Evolutionary conservation across 768 basidiomycete genomes (phyloP).

Genomic region (Roridomyces roridus): DNA sequence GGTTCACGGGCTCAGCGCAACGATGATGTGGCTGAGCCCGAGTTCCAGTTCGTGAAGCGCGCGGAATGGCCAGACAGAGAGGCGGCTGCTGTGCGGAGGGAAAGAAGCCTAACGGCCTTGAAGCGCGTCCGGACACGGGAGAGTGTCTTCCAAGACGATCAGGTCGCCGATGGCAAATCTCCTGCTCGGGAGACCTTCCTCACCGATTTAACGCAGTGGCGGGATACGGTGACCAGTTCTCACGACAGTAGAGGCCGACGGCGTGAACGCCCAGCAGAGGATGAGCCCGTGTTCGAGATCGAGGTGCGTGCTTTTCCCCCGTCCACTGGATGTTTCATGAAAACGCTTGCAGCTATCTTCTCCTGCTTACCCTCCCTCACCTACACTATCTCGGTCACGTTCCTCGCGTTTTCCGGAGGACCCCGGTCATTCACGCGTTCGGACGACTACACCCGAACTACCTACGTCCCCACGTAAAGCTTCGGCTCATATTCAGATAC

Average conservation of each 20-base stretch:
- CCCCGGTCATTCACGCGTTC: conserved; percentile 31
- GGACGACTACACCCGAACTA: conserved; percentile 47
- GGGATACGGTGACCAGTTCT: conserved; percentile 51
- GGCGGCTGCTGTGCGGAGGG: conserved; percentile 69
- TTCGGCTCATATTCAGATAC: conserved; percentile 18
- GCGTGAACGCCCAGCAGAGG: conserved; percentile 55
- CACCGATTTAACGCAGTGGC: conserved; percentile 61
- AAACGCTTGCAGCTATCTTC: conserved; percentile 37
- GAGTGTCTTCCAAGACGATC: conserved; percentile 33
- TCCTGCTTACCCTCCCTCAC: conserved; percentile 59
- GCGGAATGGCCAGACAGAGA: conserved; percentile 88
- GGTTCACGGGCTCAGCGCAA: conserved; percentile 43
- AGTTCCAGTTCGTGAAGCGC: conserved; percentile 83
- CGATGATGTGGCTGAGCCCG: conserved; percentile 66
- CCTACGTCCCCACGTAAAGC: conserved; percentile 33
- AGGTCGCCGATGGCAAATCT: conserved; percentile 38
- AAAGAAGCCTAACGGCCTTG: conserved; percentile 67
- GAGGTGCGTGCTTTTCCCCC: conserved; percentile 35
- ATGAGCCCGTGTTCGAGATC: conserved; percentile 42
- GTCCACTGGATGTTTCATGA: conserved; percentile 29
- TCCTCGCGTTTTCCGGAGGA: conserved; percentile 37
- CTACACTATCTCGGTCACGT: conserved; percentile 58
- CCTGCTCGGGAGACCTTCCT: conserved; percentile 51
- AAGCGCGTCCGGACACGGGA: conserved; percentile 65
- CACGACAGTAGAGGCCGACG: conserved; percentile 66